Evolutionary conservation across 169 alveolate genomes (phyloP), one percentile per base, ranked within the genome.

Genomic region (Plasmodium knowlesi): DNA sequence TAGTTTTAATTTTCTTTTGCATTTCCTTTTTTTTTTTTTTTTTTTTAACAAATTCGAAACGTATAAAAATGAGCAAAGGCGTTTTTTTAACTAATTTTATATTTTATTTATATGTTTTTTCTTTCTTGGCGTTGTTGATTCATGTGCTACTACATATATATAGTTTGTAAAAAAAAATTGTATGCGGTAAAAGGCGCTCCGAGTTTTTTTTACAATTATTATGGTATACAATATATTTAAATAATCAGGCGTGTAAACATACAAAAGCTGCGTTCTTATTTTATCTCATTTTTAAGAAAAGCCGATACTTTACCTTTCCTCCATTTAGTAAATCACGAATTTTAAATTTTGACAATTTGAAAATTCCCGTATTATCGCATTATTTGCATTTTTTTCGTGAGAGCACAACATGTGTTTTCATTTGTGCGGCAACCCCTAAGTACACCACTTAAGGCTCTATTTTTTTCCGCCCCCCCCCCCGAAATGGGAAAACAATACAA

Each of bases 371-470:
- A 50, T 81, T 81, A 81, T 39, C 72, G 19, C 61, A 32, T 53
- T 25, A 67, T 28, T 54, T 32, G 19, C 79, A 30, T 82, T 82
- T 82, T 53, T 82, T 10, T 32, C 14, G 10, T 41, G n/a, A 82
- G 57, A 82, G 39, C 70, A 28, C 41, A 30, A n/a, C 41, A 14
- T 5, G 41, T 19, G 46, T 19, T 37, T 81, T 81, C 16, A n/a
- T 67, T 6, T 22, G 81, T 61, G 80, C 28, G 71, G 70, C 53
- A 19, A 34, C 73, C 80, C 71, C 76, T 54, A 16, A 5, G 57
- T 57, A 76, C 93, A 86, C 93, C 93, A 70, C 93, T 76, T 86
- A 86, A 41, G 46, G 93, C 93, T 78, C 93, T 76, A 86, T 74
- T 86, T 86, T 86, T 76, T n/a, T n/a, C n/a, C n/a, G n/a, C 46